phyloP scores from a whole-genome alignment of 2,329 filamentous ascomycete genomes.

The Colletotrichum salicis region DNA sequence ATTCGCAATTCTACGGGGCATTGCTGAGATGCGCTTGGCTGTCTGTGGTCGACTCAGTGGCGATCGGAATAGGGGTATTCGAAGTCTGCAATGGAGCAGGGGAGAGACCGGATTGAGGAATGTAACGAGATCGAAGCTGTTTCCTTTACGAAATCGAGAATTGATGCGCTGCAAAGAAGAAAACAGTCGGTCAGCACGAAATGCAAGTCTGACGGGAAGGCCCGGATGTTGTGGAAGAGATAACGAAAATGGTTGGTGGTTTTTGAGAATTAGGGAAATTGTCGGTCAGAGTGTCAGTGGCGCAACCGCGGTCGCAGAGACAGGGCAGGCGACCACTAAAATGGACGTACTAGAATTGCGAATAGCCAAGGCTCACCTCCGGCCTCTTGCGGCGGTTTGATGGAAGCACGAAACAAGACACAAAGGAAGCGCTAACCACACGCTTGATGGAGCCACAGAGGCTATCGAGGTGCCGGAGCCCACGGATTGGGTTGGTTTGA shows the following conservation, averaged over 20 bases:
- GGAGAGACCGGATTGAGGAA: background rate
- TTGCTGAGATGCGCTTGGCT: slow-evolving; percentile 48
- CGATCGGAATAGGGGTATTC: slow-evolving; percentile 10
- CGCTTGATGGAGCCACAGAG: slow-evolving; percentile 23
- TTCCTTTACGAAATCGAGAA: slow-evolving; percentile 12
- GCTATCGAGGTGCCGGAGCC: slow-evolving; percentile 20
- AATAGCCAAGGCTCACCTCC: slow-evolving; percentile 9
- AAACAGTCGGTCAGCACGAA: slow-evolving; percentile 27
- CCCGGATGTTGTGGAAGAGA: slow-evolving; percentile 31
- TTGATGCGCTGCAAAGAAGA: slow-evolving; percentile 11
- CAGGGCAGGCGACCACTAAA: slow-evolving; percentile 27
- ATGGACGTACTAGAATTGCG: slow-evolving; percentile 18
- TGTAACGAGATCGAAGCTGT: slow-evolving; percentile 2
- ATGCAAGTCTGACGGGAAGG: background rate
- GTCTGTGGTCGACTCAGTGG: slow-evolving; percentile 21
- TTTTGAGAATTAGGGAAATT: slow-evolving; percentile 28
- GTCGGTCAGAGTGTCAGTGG: slow-evolving; percentile 35
- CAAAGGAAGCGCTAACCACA: slow-evolving; percentile 21
- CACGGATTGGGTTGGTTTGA: slow-evolving; percentile 29
- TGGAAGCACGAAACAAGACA: slow-evolving; percentile 19
- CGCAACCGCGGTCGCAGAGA: slow-evolving; percentile 27
- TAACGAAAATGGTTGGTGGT: slow-evolving; percentile 19
- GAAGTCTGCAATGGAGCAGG: slow-evolving; percentile 16
- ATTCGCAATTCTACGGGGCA: slow-evolving; percentile 70
- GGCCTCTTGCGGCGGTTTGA: slow-evolving; percentile 17